Percentiles rank a stretch among this genome's conserved stretches.
These are phyloP conservation scores for Phytophthora sansomeana DNA, from an alignment of 352 stramenopile genomes.

Conservation along the genomic window DNA sequence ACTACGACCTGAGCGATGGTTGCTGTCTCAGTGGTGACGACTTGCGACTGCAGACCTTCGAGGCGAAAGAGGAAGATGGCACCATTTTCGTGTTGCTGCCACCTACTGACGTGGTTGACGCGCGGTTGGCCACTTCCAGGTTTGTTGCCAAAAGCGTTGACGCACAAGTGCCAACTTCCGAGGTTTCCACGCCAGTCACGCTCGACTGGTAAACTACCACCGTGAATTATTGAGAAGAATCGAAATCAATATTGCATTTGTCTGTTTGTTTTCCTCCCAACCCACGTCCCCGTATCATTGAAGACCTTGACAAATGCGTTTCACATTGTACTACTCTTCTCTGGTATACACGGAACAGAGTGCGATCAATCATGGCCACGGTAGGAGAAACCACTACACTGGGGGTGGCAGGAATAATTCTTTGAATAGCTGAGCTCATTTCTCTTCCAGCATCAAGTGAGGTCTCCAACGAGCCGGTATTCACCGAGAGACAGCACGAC, in stretches of 20 bases:
- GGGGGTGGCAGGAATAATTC: no score
- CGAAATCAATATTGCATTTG: not conserved
- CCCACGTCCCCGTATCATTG: no score
- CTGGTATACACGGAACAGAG: no score
- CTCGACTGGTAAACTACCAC: slow-evolving; percentile 30
- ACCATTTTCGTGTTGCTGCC: slow-evolving; percentile 86
- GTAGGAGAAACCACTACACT: no score
- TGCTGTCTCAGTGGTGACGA: slow-evolving; percentile 74
- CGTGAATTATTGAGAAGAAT: not conserved
- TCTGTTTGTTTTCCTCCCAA: not conserved
- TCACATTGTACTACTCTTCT: no score
- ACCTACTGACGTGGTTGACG: slow-evolving; percentile 76
- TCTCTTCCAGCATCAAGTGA: no score
- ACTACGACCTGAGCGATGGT: slow-evolving; percentile 83
- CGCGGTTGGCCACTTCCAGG: slow-evolving; percentile 82
- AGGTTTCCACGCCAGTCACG: slow-evolving; percentile 6
- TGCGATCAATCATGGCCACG: no score
- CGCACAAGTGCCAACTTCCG: not conserved
- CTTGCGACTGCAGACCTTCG: slow-evolving; percentile 87
- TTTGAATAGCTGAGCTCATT: no score
- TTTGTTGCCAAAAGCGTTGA: slow-evolving; percentile 37
- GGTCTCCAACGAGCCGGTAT: no score
- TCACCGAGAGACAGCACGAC: no score
- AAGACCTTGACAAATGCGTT: no score
- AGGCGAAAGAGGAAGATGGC: slow-evolving; percentile 76